Base-by-base conservation (phyloP, 164 flowering plant genomes). In the Macadamia integrifolia region DNA sequence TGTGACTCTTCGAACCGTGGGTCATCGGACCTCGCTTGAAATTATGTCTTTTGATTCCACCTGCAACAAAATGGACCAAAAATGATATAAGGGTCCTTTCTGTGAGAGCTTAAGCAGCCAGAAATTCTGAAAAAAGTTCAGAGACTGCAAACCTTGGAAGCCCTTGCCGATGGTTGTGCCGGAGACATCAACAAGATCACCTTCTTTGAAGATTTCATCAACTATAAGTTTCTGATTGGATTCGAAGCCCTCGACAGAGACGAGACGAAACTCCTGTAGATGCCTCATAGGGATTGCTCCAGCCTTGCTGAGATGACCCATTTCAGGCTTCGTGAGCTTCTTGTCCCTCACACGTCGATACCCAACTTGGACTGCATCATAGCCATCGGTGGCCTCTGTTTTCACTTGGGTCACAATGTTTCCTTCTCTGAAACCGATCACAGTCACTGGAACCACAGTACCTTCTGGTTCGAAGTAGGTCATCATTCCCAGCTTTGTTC, bases 401-500 rank as follows among this genome's bases (percentile, higher is more conserved):
- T 92, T 95, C n/a, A 95, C 74, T 71, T 95, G 98, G 40, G 98
- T 95, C 11, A 95, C 95, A 17, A 95, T 89, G 69, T 95, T 92
- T 0, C 98, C 99, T 71, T 95, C 99, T 11, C 86, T 76, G 69
- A 95, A 92, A 0, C 98, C 99, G 17, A 92, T 86, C 1, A 95
- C 92, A 0, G 99, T 92, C 6, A 92, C 99, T 0, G 98, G 99
- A 1, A 95, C 86, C 1, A 89, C 96, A 56, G 74, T 80, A 1
- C 96, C 97, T 7, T 78, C 69, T 3, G 86, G 71, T 17, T 91
- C 93, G 75, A 95, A 95, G 82, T 67, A 86, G 49, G 82, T 84
- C 98, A 92, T 92, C 99, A 95, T 95, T 1, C 99, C 99, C 0
- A 95, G 83, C 78, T 95, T 95, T 3, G 98, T 89, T 0, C 88